A percentile compares a stretch with the other conserved stretches of the same genome.
phyloP scores from a whole-genome alignment of 1,284 basidiomycete genomes.

The Pascua sp. region DNA sequence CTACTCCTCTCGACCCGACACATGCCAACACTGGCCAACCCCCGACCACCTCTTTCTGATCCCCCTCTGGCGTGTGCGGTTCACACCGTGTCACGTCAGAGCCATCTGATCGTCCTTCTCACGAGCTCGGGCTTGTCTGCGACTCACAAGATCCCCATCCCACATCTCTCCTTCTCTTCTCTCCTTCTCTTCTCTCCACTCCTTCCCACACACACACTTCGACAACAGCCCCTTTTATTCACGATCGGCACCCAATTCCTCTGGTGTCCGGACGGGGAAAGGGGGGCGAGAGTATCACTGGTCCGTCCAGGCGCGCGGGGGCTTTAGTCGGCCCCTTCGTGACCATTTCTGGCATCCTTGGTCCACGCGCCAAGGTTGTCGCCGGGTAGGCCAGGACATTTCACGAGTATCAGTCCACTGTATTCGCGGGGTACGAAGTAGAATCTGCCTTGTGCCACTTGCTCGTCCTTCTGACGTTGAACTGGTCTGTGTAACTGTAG shows the following conservation, averaged over 20 bases:
- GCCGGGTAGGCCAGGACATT: conserved; percentile 19
- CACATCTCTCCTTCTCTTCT: not conserved
- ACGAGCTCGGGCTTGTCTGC: not conserved
- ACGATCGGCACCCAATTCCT: conserved; percentile 42
- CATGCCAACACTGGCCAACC: too few species aligned
- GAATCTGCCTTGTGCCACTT: too few species aligned
- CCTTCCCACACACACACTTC: not conserved
- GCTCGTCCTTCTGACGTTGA: too few species aligned
- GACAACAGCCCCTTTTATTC: conserved; percentile 42
- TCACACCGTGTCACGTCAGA: too few species aligned
- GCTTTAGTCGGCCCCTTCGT: conserved; percentile 23
- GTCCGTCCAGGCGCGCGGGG: conserved; percentile 12
- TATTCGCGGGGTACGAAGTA: too few species aligned
- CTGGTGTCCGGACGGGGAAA: conserved; percentile 46
- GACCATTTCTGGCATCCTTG: conserved; percentile 13
- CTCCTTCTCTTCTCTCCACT: conserved; percentile 1
- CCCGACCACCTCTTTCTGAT: too few species aligned
- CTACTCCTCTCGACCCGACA: too few species aligned
- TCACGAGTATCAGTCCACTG: too few species aligned
- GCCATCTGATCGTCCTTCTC: too few species aligned
- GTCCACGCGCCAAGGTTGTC: conserved; percentile 5
- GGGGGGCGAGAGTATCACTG: conserved; percentile 36
- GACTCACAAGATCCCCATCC: not conserved
- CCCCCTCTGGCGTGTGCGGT: too few species aligned
- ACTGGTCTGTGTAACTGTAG: not conserved